These are phyloP conservation scores for Sporothrix luriei DNA, from an alignment of 2,329 filamentous ascomycete species.

Conservation along the genomic window DNA sequence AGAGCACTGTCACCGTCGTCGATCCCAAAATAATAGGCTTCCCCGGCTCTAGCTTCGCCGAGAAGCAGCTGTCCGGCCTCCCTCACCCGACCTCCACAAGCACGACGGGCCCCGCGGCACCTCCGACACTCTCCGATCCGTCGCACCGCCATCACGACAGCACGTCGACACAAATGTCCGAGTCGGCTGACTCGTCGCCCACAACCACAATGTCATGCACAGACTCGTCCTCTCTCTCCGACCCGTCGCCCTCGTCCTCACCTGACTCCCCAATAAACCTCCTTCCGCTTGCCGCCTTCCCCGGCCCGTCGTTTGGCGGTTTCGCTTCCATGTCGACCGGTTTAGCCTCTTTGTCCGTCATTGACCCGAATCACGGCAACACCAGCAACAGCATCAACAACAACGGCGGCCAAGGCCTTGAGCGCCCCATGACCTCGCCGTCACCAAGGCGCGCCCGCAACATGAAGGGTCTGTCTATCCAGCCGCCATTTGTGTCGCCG, in stretches of 20 bases:
- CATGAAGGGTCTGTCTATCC: constrained; percentile 80
- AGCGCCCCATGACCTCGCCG: constrained; percentile 67
- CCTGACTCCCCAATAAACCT: constrained; percentile 84
- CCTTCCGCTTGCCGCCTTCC: constrained; percentile 69
- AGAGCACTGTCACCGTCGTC: constrained; percentile 57
- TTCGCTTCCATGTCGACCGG: constrained; percentile 49
- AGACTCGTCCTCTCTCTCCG: constrained; percentile 85
- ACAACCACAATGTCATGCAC: constrained; percentile 92
- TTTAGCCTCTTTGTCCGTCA: constrained; percentile 48
- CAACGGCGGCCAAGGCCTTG: constrained; percentile 38
- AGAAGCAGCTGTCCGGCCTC: constrained; percentile 43
- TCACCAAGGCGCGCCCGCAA: constrained; percentile 75
- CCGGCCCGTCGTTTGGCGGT: constrained; percentile 60
- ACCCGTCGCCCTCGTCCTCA: constrained; percentile 87
- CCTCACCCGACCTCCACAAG: constrained; percentile 35
- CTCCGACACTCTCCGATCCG: constrained; percentile 48
- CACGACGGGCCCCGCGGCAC: constrained; percentile 23
- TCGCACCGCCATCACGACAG: constrained; percentile 73
- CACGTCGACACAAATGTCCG: constrained; percentile 75
- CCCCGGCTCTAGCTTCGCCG: constrained; percentile 44
- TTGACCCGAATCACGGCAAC: constrained; percentile 36
- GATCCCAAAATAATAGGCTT: constrained; percentile 57
- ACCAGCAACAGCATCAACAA: constrained; percentile 8
- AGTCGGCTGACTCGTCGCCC: constrained; percentile 90
- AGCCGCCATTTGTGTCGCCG: constrained; percentile 58